A percentile compares a stretch with the other conserved stretches of the same genome.
These are phyloP conservation scores for Amylostereum chailletii DNA, from an alignment of 1,284 basidiomycete genomes.

Conservation along the genomic window DNA sequence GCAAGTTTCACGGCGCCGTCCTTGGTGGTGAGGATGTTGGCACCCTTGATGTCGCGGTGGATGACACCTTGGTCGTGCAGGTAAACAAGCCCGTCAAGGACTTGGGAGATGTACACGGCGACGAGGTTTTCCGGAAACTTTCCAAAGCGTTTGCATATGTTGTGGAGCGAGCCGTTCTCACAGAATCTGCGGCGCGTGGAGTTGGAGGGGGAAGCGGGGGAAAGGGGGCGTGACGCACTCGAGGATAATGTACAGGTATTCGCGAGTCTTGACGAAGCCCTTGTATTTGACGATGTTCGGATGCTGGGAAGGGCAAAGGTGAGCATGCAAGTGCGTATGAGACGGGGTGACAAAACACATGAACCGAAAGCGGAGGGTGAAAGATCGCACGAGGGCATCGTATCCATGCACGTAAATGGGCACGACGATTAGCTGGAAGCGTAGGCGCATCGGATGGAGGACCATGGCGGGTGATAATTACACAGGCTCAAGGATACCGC, in stretches of 20 bases:
- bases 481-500: too few relatives aligned
- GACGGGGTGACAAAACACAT: conserved; percentile 2
- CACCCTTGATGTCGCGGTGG: conserved; percentile 98
- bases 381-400: not conserved
- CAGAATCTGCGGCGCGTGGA: conserved; percentile 59
- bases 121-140: conserved; percentile 97
- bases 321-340: conserved; percentile 2
- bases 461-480: too few relatives aligned
- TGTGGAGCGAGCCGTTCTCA: conserved; percentile 95
- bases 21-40: conserved; percentile 97
- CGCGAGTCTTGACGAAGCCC: conserved; percentile 91
- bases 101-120: conserved; percentile 92
- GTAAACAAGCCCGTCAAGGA: conserved; percentile 88
- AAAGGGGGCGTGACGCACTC: conserved; percentile 42
- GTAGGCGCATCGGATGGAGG: too few relatives aligned
- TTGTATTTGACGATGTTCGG: conserved; percentile 99
- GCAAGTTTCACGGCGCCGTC: conserved; percentile 95
- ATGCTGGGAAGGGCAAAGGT: conserved; percentile 36
- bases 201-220: conserved; percentile 4
- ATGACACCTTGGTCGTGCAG: conserved; percentile 97
- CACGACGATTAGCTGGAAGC: too few relatives aligned
- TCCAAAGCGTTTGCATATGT: conserved; percentile 93
- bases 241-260: conserved; percentile 93
- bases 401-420: not conserved
- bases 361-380: not conserved